These are phyloP conservation scores for Pseudonitzschia delicatissima DNA, from an alignment of 108 stramenopile species.

Conservation along the genomic window DNA sequence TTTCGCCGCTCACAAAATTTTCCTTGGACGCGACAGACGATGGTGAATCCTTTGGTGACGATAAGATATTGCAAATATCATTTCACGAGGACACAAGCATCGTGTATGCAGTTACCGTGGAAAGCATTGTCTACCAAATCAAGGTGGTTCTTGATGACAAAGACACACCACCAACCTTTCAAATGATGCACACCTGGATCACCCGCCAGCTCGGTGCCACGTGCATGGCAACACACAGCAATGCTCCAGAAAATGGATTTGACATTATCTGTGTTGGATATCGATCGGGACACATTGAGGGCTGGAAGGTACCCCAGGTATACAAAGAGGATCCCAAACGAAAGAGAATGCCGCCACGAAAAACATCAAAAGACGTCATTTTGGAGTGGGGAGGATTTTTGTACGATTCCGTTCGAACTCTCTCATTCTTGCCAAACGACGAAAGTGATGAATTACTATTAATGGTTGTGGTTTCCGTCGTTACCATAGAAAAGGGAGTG, in stretches of 20 bases:
- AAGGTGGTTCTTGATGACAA: background rate
- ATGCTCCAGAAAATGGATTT: background rate
- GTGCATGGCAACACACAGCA: slow-evolving; percentile 6
- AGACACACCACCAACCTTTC: background rate
- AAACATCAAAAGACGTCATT: background rate
- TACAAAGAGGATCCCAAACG: background rate
- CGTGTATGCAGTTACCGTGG: slow-evolving; percentile 4
- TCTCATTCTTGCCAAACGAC: slow-evolving; percentile 5
- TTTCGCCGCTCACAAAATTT: background rate
- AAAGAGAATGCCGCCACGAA: background rate
- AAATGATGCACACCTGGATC: background rate
- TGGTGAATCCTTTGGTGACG: background rate
- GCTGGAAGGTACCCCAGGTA: background rate
- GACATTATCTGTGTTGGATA: slow-evolving; percentile 13
- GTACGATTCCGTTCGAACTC: slow-evolving; percentile 6
- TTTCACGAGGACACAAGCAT: slow-evolving; percentile 12
- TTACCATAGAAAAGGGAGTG: background rate
- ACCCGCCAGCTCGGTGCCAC: background rate
- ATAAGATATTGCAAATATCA: background rate
- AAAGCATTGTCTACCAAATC: slow-evolving; percentile 7
- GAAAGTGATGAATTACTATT: background rate
- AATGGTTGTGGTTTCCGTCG: background rate
- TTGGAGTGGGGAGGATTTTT: slow-evolving; percentile 6
- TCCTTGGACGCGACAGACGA: background rate
- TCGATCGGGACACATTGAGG: background rate